Conservation (phyloP, 1,284 basidiomycete genomes). For the Thelephora terrestris region DNA sequence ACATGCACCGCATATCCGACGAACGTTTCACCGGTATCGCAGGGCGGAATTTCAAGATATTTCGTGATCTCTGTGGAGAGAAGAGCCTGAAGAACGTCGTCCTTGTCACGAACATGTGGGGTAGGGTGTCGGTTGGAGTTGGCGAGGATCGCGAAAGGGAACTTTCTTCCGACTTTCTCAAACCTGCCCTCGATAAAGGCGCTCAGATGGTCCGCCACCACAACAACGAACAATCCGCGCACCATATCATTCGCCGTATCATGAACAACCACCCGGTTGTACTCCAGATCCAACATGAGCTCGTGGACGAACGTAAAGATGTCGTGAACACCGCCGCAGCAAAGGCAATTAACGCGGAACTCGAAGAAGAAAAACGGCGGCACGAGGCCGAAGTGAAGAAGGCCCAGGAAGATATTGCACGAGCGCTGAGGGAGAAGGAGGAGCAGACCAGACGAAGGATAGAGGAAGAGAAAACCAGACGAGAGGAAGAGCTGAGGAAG, state of each 20-base stretch:
- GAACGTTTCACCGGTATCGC: conserved; percentile 37
- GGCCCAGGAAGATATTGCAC: conserved; percentile 19
- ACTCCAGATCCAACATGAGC: conserved; percentile 10
- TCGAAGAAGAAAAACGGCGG: conserved; percentile 12
- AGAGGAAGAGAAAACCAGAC: conserved; percentile 6
- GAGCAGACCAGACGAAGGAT: conserved; percentile 5
- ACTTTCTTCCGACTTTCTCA: conserved; percentile 12
- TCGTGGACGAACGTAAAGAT: conserved; percentile 6
- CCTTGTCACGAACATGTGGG: conserved; percentile 44
- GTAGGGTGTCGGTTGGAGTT: conserved; percentile 20
- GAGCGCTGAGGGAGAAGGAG: conserved; percentile 14
- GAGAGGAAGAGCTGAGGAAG: background rate
- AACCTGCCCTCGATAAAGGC: conserved; percentile 13
- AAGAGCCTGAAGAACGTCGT: conserved; percentile 34
- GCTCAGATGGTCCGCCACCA: conserved; percentile 11
- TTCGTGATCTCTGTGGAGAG: conserved; percentile 39
- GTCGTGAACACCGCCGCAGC: conserved; percentile 8
- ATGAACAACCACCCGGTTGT: conserved; percentile 2
- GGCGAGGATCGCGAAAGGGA: conserved; percentile 9
- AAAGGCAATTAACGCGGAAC: conserved; percentile 5
- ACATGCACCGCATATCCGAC: conserved; percentile 44
- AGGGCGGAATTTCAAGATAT: conserved; percentile 36
- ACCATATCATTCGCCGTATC: conserved; percentile 9
- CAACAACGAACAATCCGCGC: conserved; percentile 9
- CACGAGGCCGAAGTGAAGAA: conserved; percentile 11